A percentile compares a stretch with the other conserved stretches of the same genome.
These are phyloP conservation scores for Aspergillus udagawae DNA, from an alignment of 2,329 filamentous ascomycete genomes.

Conservation along the genomic window DNA sequence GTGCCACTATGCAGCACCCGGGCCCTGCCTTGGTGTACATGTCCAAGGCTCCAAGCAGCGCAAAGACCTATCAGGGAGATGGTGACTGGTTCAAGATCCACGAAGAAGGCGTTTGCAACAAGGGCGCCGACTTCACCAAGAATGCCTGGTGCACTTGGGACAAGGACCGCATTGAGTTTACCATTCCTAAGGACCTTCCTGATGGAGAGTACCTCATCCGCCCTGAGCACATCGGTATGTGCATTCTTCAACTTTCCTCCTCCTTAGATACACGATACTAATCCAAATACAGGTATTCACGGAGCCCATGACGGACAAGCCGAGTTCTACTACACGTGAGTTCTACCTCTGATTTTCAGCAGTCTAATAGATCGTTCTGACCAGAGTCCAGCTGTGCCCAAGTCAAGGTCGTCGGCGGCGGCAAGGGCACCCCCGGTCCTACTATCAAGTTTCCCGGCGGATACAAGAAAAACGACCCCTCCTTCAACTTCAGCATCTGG, in stretches of 20 bases:
- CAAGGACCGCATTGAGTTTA: constrained; percentile 21
- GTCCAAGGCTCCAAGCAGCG: constrained; percentile 16
- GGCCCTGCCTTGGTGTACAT: constrained; percentile 20
- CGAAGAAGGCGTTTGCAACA: constrained; percentile 7
- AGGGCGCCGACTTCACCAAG: constrained; percentile 3
- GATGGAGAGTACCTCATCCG: constrained; percentile 48
- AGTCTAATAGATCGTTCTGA: background rate
- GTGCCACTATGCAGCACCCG: constrained; percentile 17
- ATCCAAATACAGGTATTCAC: background rate
- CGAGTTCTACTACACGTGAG: background rate
- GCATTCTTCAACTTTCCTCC: constrained; percentile 16
- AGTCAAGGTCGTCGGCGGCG: constrained; percentile 42
- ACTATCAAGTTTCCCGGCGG: constrained; percentile 11
- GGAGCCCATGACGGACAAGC: background rate
- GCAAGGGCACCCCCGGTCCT: constrained; percentile 20
- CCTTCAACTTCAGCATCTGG: constrained; percentile 15
- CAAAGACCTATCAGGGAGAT: constrained; percentile 10
- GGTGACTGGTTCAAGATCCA: constrained; percentile 20
- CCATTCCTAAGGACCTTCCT: constrained; percentile 40
- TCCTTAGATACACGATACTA: background rate
- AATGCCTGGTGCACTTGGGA: constrained; percentile 7
- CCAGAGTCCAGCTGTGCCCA: constrained; percentile 30
- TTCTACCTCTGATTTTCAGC: background rate
- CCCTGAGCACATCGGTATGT: constrained; percentile 48
- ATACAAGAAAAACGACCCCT: constrained; percentile 15